These are phyloP conservation scores for Fraxinus floribunda DNA, from an alignment of 305 asterid genomes.

Conservation along the genomic window DNA sequence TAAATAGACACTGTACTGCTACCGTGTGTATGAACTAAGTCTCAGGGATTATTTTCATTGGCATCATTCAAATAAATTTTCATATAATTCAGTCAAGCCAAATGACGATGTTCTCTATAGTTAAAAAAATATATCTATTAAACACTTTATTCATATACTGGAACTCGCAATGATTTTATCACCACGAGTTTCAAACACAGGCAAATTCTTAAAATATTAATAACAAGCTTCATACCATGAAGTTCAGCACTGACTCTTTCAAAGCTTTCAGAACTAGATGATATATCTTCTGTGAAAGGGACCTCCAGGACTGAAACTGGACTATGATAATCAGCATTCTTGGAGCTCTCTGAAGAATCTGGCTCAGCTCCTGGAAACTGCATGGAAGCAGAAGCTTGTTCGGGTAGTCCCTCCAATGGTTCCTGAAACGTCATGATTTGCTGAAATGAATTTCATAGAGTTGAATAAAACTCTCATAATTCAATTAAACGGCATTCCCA, in stretches of 20 bases:
- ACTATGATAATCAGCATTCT: constrained; percentile 53
- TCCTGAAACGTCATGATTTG: constrained; percentile 35
- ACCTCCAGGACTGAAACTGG: constrained; percentile 57
- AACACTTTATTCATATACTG: background rate
- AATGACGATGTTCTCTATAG: background rate
- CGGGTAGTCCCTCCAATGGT: constrained; percentile 23
- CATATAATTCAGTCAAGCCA: background rate
- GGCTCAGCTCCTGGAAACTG: constrained; percentile 43
- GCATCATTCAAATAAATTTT: background rate
- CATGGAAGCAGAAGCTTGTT: constrained; percentile 30
- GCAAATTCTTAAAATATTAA: background rate
- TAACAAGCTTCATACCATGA: constrained; percentile 43
- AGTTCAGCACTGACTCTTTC: constrained; percentile 52
- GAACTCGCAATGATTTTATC: constrained; percentile 1
- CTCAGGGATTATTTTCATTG: background rate
- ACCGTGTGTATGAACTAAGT: background rate
- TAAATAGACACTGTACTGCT: background rate
- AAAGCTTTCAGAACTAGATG: constrained; percentile 47
- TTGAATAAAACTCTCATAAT: background rate
- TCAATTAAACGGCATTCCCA: constrained; percentile 1
- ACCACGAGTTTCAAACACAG: background rate
- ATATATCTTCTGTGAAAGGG: constrained; percentile 42
- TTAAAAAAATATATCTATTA: background rate
- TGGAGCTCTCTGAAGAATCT: constrained; percentile 50
- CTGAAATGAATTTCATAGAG: background rate